A percentile compares a stretch with the other conserved stretches of the same genome.
Conservation (phyloP, 2,329 filamentous ascomycete species). For the Aspergillus eucalypticola region DNA sequence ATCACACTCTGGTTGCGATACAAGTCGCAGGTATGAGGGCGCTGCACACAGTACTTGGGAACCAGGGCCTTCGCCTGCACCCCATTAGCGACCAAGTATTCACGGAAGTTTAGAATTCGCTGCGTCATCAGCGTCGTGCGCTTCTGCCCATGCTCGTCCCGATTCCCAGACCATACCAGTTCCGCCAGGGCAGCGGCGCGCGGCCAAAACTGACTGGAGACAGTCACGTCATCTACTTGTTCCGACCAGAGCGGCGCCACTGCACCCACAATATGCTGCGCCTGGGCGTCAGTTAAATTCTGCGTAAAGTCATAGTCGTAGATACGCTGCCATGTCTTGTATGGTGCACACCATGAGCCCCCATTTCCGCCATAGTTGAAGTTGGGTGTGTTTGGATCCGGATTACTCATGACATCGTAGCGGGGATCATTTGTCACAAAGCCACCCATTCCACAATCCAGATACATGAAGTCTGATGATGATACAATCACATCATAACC, state of each 20-base stretch:
- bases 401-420: slow-evolving; percentile 58
- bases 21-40: slow-evolving; percentile 60
- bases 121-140: slow-evolving; percentile 56
- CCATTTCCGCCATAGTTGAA: slow-evolving; percentile 59
- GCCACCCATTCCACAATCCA: slow-evolving; percentile 58
- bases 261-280: slow-evolving; percentile 53
- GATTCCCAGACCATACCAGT: slow-evolving; percentile 58
- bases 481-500: slow-evolving; percentile 61
- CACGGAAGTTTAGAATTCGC: slow-evolving; percentile 60
- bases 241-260: slow-evolving; percentile 57
- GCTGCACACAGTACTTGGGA: slow-evolving; percentile 60
- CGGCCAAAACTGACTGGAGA: slow-evolving; percentile 57
- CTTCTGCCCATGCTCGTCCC: slow-evolving; percentile 52
- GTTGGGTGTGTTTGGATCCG: slow-evolving; percentile 45
- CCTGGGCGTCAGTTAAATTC: slow-evolving; percentile 50
- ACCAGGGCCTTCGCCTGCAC: slow-evolving; percentile 53
- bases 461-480: slow-evolving; percentile 57
- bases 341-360: slow-evolving; percentile 59
- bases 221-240: slow-evolving; percentile 55
- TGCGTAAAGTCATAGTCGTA: slow-evolving; percentile 59
- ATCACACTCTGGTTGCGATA: slow-evolving; percentile 52
- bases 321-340: slow-evolving; percentile 63
- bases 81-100: slow-evolving; percentile 59
- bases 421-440: slow-evolving; percentile 58
- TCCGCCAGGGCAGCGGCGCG: slow-evolving; percentile 59